Conservation (phyloP, 2,329 filamentous ascomycete genomes). For the Cordyceps militaris region DNA sequence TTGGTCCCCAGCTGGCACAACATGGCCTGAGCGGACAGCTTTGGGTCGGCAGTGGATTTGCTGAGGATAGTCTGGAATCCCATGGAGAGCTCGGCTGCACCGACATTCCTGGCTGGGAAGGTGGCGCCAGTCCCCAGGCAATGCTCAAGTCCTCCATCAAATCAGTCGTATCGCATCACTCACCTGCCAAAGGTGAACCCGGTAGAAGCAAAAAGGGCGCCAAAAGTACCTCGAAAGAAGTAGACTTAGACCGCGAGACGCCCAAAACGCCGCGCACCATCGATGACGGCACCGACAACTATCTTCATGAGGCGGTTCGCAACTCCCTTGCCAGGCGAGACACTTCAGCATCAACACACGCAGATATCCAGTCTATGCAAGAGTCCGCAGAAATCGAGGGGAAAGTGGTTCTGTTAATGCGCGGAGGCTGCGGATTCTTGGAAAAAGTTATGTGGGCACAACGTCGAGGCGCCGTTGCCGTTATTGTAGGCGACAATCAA, state of each 20-base stretch:
- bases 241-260: background rate
- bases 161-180: background rate
- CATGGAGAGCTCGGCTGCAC: slow-evolving; percentile 91
- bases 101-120: slow-evolving; percentile 84
- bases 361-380: slow-evolving; percentile 86
- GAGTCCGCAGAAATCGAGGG: slow-evolving; percentile 88
- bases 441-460: slow-evolving; percentile 98
- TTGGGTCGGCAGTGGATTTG: slow-evolving; percentile 90
- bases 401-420: slow-evolving; percentile 84
- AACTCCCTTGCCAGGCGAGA: slow-evolving; percentile 28
- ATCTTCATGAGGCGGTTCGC: slow-evolving; percentile 55
- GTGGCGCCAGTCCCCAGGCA: slow-evolving; percentile 32
- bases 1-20: slow-evolving; percentile 70
- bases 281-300: slow-evolving; percentile 78
- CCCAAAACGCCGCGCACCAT: slow-evolving; percentile 18
- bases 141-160: slow-evolving; percentile 14
- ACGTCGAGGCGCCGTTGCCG: slow-evolving; percentile 74
- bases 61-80: slow-evolving; percentile 63
- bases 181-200: background rate
- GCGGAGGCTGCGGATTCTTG: slow-evolving; percentile 90
- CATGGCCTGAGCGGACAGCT: slow-evolving; percentile 80
- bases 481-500: slow-evolving; percentile 92
- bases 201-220: background rate
- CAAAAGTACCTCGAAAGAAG: background rate
- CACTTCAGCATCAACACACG: slow-evolving; percentile 49